Conservation (phyloP, 2,329 filamentous ascomycete species). For the Beauveria scarabaeidicola region DNA sequence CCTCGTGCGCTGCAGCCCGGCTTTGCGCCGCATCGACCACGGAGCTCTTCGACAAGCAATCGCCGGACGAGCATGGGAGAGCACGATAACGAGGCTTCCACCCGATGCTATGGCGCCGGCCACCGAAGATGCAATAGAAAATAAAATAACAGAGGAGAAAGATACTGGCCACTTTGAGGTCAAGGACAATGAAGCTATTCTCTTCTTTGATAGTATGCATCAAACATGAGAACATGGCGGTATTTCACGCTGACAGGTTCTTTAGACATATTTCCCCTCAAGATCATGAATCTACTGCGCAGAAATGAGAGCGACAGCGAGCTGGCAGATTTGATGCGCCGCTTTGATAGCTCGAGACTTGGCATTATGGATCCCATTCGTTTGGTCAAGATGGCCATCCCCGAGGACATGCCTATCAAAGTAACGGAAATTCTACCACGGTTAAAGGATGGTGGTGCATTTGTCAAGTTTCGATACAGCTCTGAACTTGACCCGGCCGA, state of each 20-base stretch:
- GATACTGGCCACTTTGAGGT: constrained; percentile 77
- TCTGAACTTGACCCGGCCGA: constrained; percentile 29
- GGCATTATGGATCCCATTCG: constrained; percentile 44
- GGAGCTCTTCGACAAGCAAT: neutral
- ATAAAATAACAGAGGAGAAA: constrained; percentile 42
- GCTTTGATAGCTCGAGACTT: constrained; percentile 43
- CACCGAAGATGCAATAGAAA: constrained; percentile 11
- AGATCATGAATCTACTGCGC: constrained; percentile 44
- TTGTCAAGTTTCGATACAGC: constrained; percentile 69
- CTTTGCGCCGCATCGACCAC: neutral
- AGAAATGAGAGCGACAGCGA: constrained; percentile 42
- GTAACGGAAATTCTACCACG: constrained; percentile 77
- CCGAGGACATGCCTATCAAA: constrained; percentile 52
- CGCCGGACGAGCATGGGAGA: constrained; percentile 12
- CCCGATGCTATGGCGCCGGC: neutral
- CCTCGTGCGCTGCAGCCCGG: neutral
- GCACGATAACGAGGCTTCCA: constrained; percentile 12
- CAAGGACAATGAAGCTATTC: constrained; percentile 65
- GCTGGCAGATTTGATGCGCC: constrained; percentile 40
- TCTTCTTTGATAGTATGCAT: constrained; percentile 79
- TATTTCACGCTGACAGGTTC: neutral
- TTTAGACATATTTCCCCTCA: constrained; percentile 74
- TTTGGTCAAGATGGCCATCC: constrained; percentile 54
- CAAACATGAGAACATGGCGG: neutral
- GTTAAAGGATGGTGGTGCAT: constrained; percentile 85